Base-by-base conservation (phyloP, 202 grass and related monocot genomes). In the Setaria italica region DNA sequence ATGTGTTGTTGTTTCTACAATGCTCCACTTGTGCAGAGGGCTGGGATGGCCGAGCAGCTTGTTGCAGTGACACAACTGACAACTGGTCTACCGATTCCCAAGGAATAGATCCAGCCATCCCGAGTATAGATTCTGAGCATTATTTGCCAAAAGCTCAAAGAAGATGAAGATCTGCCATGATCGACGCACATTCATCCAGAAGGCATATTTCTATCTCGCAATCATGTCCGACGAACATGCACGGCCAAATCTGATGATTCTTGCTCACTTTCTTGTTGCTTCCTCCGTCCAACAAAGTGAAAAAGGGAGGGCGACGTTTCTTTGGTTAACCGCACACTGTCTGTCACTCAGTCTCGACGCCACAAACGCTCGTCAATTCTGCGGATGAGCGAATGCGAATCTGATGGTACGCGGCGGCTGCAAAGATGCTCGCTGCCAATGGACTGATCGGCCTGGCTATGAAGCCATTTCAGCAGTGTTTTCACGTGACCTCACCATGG, bases 181-280 rank as follows among this genome's bases (percentile, higher is more conserved):
- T 30, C 8, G 85, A 83, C 65, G 37, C 85, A 11, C 54, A 42
- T 81, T 72, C 48, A 85, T 78, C 63, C 76, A 35, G 12, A 47
- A 45, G 85, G 77, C 89, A 82, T 72, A 63, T 71, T 80, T 85
- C 81, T 87, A 46, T 85, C 77, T 42, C 63, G 32, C 64, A 70
- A 77, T 85, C 72, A 12, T 78, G 71, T 43, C 48, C 70, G 32
- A 54, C 46, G 74, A 65, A 71, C 35, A 70, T 87, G 63, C 12
- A 45, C 53, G 30, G 54, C 17, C 11, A 45, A 69, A 59, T 69
- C 69, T 87, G 29, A 34, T 80, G 62, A 78, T 57, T 87, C 49
- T 49, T 54, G 3, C 42, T 51, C 50, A 17, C 35, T 56, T 41
- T 41, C 4, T 41, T 41, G 39, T 41, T 33, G 35, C 45, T 81